phyloP scores from a whole-genome alignment of 495 filamentous ascomycete species.

The Trichoderma erinaceum region DNA sequence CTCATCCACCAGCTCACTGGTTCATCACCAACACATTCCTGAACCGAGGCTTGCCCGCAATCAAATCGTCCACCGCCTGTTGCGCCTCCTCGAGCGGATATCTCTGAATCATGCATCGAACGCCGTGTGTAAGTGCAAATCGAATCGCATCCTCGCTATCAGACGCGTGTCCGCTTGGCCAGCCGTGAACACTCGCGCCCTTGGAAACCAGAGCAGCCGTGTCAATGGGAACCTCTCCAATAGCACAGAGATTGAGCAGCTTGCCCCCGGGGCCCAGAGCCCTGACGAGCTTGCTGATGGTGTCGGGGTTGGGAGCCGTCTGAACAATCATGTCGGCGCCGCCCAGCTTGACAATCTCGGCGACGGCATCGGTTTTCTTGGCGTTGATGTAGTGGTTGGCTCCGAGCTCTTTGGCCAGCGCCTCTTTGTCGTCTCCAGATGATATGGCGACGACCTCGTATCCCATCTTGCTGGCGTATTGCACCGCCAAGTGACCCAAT shows the following conservation, averaged over 20 bases:
- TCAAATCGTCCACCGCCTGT: not conserved
- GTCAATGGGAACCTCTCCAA: constrained; percentile 48
- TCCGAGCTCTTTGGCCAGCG: constrained; percentile 55
- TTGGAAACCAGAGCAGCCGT: constrained; percentile 42
- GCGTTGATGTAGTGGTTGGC: constrained; percentile 64
- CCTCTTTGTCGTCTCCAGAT: constrained; percentile 49
- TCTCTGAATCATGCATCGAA: constrained; percentile 59
- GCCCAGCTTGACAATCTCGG: constrained; percentile 50
- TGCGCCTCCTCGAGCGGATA: constrained; percentile 22
- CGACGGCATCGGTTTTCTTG: constrained; percentile 45
- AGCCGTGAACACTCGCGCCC: constrained; percentile 50
- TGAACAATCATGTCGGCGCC: constrained; percentile 57
- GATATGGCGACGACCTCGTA: constrained; percentile 60
- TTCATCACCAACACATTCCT: constrained; percentile 11
- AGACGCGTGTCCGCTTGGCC: constrained; percentile 55
- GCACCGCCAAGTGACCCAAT: constrained; percentile 62
- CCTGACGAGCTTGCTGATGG: constrained; percentile 47
- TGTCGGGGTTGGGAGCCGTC: constrained; percentile 52
- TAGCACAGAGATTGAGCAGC: constrained; percentile 49
- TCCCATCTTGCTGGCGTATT: constrained; percentile 60
- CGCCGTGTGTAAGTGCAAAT: constrained; percentile 50
- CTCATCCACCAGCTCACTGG: not conserved
- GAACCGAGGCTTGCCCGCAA: constrained; percentile 6
- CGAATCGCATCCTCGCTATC: constrained; percentile 62
- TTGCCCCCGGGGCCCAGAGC: constrained; percentile 54